These are phyloP conservation scores for Aotearoamyces nothofagi DNA, from an alignment of 2,329 filamentous ascomycete genomes.

Conservation along the genomic window DNA sequence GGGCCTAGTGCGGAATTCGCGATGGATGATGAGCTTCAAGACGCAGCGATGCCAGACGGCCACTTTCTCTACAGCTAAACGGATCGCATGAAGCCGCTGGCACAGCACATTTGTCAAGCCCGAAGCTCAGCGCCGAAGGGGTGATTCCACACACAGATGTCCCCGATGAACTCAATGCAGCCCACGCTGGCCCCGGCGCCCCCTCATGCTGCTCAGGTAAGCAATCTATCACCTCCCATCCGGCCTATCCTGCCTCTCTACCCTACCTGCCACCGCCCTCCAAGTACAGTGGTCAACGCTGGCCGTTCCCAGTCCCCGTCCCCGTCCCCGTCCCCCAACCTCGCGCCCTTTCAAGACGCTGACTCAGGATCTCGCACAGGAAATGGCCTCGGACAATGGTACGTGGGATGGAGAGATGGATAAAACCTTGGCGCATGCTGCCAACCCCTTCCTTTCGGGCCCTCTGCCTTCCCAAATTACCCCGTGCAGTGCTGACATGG, in stretches of 20 bases:
- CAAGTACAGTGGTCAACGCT: background rate
- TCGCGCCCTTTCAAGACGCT: slow-evolving; percentile 1
- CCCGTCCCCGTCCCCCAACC: background rate
- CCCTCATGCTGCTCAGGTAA: slow-evolving; percentile 5
- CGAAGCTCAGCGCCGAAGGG: too few relatives aligned
- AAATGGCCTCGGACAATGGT: slow-evolving; percentile 5
- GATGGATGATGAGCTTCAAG: too few relatives aligned
- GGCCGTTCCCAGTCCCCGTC: slow-evolving; percentile 1
- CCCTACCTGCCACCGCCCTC: too few relatives aligned
- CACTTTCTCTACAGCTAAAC: too few relatives aligned
- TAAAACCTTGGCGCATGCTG: background rate
- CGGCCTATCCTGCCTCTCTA: too few relatives aligned
- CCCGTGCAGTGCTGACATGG: slow-evolving; percentile 21
- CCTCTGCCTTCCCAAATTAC: too few relatives aligned
- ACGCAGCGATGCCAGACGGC: too few relatives aligned
- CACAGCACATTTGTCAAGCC: too few relatives aligned
- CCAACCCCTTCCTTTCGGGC: background rate
- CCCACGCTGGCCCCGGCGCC: slow-evolving; percentile 4
- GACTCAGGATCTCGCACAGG: slow-evolving; percentile 4
- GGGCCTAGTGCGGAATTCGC: too few relatives aligned
- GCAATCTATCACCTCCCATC: slow-evolving; percentile 1
- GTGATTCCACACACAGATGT: too few relatives aligned
- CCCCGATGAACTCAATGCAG: slow-evolving; percentile 5
- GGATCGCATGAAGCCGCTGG: too few relatives aligned
- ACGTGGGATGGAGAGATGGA: background rate